Conservation (phyloP, 495 filamentous ascomycete species). For the Parachaetomium inaequale region DNA sequence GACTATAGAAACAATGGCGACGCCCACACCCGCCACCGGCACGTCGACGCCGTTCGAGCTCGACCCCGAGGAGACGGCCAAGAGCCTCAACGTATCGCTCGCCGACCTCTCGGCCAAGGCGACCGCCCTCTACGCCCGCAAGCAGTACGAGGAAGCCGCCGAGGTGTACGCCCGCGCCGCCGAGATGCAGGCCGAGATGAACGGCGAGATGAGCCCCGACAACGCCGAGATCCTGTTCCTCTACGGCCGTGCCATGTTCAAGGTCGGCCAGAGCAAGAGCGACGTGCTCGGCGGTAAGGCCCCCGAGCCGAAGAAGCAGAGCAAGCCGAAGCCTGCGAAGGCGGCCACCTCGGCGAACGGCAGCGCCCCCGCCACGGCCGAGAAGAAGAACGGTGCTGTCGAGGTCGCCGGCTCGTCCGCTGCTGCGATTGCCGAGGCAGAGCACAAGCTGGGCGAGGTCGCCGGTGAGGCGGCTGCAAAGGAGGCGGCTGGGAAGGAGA, state of each 20-base stretch:
- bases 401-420: conserved; percentile 33
- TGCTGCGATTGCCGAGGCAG: conserved; percentile 19
- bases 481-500: conserved; percentile 28
- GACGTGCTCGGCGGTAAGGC: conserved; percentile 88
- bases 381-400: conserved; percentile 28
- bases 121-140: conserved; percentile 67
- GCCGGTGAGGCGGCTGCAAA: conserved; percentile 41
- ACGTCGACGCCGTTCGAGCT: conserved; percentile 36
- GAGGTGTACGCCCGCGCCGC: conserved; percentile 86
- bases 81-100: conserved; percentile 52
- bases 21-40: conserved; percentile 28
- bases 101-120: conserved; percentile 55
- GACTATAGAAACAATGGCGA: conserved; percentile 23
- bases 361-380: conserved; percentile 13
- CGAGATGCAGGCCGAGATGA: conserved; percentile 83
- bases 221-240: conserved; percentile 91
- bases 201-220: conserved; percentile 82
- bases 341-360: conserved; percentile 22
- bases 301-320: conserved; percentile 54
- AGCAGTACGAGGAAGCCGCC: conserved; percentile 77
- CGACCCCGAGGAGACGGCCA: conserved; percentile 40
- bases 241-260: conserved; percentile 89
- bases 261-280: conserved; percentile 87
- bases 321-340: conserved; percentile 36
- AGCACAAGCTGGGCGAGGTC: conserved; percentile 50